Conservation (phyloP, 164 flowering plant genomes). For the Euptelea pleiosperma region DNA sequence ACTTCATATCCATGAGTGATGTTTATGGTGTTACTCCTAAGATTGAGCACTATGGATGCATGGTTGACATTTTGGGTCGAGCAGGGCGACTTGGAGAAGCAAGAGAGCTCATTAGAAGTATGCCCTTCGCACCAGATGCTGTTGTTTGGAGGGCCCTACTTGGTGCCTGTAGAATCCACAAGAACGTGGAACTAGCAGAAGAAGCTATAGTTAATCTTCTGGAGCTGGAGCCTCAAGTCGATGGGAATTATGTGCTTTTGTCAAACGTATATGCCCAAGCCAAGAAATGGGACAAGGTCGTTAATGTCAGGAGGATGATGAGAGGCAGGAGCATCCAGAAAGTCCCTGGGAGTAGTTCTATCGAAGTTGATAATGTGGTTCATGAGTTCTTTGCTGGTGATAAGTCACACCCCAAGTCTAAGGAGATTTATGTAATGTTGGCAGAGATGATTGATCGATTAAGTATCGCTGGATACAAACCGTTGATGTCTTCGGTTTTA, state of each 20-base stretch:
- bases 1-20: slow-evolving; percentile 27
- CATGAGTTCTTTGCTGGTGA: slow-evolving; percentile 35
- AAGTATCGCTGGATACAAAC: slow-evolving; percentile 15
- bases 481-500: slow-evolving; percentile 20
- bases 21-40: slow-evolving; percentile 25
- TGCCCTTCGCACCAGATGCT: slow-evolving; percentile 36
- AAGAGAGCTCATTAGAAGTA: slow-evolving; percentile 26
- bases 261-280: slow-evolving; percentile 35
- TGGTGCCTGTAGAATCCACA: slow-evolving; percentile 32
- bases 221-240: slow-evolving; percentile 29
- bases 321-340: slow-evolving; percentile 24
- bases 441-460: slow-evolving; percentile 22
- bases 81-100: slow-evolving; percentile 30
- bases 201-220: slow-evolving; percentile 30
- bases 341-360: slow-evolving; percentile 37
- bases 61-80: slow-evolving; percentile 37
- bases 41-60: slow-evolving; percentile 38
- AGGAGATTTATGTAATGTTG: slow-evolving; percentile 27
- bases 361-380: slow-evolving; percentile 27
- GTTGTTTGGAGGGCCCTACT: slow-evolving; percentile 36
- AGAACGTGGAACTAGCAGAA: slow-evolving; percentile 28
- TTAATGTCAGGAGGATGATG: slow-evolving; percentile 29
- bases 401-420: slow-evolving; percentile 27
- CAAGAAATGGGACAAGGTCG: slow-evolving; percentile 32
- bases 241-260: slow-evolving; percentile 34